Base-by-base conservation (phyloP, 2,329 filamentous ascomycete species). In the Pseudogymnoascus sp. region DNA sequence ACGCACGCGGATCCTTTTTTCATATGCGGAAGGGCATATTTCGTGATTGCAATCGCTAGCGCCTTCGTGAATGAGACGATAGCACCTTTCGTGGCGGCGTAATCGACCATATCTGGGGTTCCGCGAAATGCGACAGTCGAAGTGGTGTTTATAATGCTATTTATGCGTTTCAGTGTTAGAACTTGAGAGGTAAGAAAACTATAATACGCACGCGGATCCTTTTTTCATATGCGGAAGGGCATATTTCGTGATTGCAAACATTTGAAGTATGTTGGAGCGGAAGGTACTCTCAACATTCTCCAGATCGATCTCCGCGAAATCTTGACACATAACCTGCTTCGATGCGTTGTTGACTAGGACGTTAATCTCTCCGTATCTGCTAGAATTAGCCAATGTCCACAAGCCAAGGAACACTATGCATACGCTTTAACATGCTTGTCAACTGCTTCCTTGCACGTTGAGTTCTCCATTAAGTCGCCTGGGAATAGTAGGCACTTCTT, bases 71-170 rank as follows among this genome's bases (percentile, higher is more conserved):
- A 61, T 10, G 60, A 45, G 10, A 43, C 29, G 26, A 61, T 61
- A 16, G 60, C 60, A n/a, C 60, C 60, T 61, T 61, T 61, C 7
- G 60, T 61, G n/a, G 35, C 39, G 7, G 60, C 35, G 21, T 61
- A 61, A 21, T 61, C 60, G 11, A 41, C 35, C 37, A 61, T 38
- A 4, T 43, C 39, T 23, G 37, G 37, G 19, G 35, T 61, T 11
- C 60, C 60, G 14, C 35, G 35, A 41, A 45, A 61, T 26, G 35
- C 60, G 29, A 49, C 60, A 3, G 39, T 49, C 5, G 60, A 61
- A 23, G 35, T 49, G 19, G 60, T 61, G 21, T 61, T 61, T 6
- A 61, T 61, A 11, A 61, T 61, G 21, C 60, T 61, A 6, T 33
- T 33, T 38, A 16, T 31, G 10, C 29, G 21, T 14, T 7, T 61